These are phyloP conservation scores for Saccharomycopsis crataegensis DNA, from an alignment of 1,139 yeast species.

Conservation along the genomic window DNA sequence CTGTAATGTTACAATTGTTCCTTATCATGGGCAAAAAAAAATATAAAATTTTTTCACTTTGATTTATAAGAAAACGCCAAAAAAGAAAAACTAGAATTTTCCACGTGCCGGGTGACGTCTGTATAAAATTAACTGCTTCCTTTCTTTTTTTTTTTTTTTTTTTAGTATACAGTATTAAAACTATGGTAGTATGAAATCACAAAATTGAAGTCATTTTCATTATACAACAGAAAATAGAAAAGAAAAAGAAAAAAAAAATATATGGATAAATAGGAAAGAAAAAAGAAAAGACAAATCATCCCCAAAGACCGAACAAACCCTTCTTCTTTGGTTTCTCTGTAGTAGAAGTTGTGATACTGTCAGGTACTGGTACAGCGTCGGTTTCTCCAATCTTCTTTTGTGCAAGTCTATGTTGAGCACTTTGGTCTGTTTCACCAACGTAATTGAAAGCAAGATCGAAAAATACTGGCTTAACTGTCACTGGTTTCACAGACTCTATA, in stretches of 20 bases:
- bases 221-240: too few relatives aligned
- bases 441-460: conserved; percentile 87
- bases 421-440: conserved; percentile 31
- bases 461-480: conserved; percentile 77
- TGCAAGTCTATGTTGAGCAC: conserved; percentile 4
- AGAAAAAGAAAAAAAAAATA: too few relatives aligned
- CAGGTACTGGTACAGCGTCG: background rate
- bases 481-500: conserved; percentile 36
- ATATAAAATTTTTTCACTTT: background rate
- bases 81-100: too few relatives aligned
- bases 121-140: background rate
- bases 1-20: too few relatives aligned
- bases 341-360: background rate
- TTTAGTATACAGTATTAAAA: too few relatives aligned
- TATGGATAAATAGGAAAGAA: too few relatives aligned
- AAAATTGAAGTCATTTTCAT: too few relatives aligned
- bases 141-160: too few relatives aligned
- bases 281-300: background rate
- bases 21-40: background rate
- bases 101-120: background rate
- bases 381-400: background rate
- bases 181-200: too few relatives aligned
- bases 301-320: conserved; percentile 40
- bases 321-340: conserved; percentile 30
- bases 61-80: background rate